Base-by-base conservation (phyloP, 345 rosid species). In the Tarenaya hassleriana region DNA sequence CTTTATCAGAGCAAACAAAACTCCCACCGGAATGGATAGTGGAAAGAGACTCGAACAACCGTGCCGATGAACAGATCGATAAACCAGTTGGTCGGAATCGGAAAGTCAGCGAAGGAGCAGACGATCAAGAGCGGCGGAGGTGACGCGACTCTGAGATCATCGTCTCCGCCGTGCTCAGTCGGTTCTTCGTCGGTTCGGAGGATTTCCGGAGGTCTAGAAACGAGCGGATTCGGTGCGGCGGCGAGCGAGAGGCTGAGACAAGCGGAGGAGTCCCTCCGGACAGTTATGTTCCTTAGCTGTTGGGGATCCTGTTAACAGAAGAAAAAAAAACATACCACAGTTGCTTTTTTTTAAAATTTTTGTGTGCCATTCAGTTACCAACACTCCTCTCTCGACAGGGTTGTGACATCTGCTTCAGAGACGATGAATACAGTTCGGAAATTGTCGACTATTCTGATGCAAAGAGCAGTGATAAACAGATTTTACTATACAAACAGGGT, bases 251-350 rank as follows among this genome's bases (percentile, higher is more conserved):
- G 50, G 73, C 35, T 62, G 24, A 77, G 62, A 47, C 81, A 71
- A 48, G 82, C 86, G 0, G 96, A 88, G 72, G 95, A 88, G 53
- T 82, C 96, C 15, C 64, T 88, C 0, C 55, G 95, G 56, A 88
- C 81, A 2, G 74, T 88, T 41, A 84, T 88, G 95, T 88, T 61
- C 65, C 66, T 88, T 71, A 84, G 91, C 70, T 88, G 94, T 53
- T 88, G 96, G 96, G 88, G 78, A 59, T 84, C 88, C 34, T 71
- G 68, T 58, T 69, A 63, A 53, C 11, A n/a, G n/a, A n/a, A n/a
- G n/a, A n/a, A n/a, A n/a, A n/a, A n/a, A n/a, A n/a, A n/a, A n/a
- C n/a, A n/a, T n/a, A n/a, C n/a, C n/a, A n/a, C n/a, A n/a, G n/a
- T n/a, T n/a, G n/a, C n/a, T n/a, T n/a, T n/a, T n/a, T n/a, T n/a